These are phyloP conservation scores for Adansonia madagascariensis DNA, from an alignment of 441 rosid genomes.

Conservation along the genomic window DNA sequence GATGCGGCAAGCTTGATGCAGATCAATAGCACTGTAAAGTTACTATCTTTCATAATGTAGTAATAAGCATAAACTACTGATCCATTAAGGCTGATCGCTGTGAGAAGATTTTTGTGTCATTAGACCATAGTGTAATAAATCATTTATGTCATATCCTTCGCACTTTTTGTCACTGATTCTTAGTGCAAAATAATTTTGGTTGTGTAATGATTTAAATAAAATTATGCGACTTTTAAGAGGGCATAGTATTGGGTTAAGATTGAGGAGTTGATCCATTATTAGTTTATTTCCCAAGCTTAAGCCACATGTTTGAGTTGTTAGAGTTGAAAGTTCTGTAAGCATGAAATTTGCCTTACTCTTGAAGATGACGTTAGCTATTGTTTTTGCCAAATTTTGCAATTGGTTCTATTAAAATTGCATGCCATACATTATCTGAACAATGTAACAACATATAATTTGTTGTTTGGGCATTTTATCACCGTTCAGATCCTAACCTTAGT, in stretches of 20 bases:
- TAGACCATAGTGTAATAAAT: neutral
- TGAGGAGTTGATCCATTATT: neutral
- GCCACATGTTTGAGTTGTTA: neutral
- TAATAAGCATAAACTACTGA: conserved; percentile 5
- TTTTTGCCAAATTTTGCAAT: neutral
- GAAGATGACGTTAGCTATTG: neutral
- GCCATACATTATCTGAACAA: neutral
- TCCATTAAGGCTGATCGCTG: neutral
- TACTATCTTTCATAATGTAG: neutral
- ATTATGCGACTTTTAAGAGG: conserved; percentile 9
- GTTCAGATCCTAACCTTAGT: neutral
- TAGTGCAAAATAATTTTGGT: neutral
- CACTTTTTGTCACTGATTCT: neutral
- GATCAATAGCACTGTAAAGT: conserved; percentile 1
- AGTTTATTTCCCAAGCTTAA: neutral
- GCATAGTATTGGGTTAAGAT: neutral
- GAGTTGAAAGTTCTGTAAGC: neutral
- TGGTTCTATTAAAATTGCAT: neutral
- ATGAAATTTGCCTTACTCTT: neutral
- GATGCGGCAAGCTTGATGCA: neutral
- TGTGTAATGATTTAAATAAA: neutral
- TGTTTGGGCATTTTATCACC: neutral
- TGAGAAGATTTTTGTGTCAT: neutral
- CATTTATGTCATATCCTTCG: neutral
- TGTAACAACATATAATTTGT: neutral